phyloP scores from a whole-genome alignment of 257 asterid species.

The Apocynum venetum region DNA sequence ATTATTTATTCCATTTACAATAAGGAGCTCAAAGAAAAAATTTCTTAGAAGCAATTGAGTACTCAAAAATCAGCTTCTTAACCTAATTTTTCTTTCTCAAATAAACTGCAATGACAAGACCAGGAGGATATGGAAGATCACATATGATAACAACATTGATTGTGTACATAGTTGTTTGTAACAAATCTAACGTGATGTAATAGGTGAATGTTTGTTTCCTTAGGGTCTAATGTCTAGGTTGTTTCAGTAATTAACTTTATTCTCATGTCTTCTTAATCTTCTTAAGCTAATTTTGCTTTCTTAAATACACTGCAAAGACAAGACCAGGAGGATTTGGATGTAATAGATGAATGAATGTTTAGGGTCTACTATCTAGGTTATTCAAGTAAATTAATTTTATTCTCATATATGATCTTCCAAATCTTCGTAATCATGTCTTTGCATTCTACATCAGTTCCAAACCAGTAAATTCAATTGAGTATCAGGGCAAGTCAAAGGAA shows the following conservation, averaged over 20 bases:
- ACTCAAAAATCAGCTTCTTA: not conserved
- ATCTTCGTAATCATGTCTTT: not conserved
- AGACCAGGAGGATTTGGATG: no score
- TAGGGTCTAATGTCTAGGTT: not conserved
- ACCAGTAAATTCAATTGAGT: constrained; percentile 6
- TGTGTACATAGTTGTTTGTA: not conserved
- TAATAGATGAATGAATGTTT: not conserved
- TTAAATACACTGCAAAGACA: no score
- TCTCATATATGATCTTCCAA: not conserved
- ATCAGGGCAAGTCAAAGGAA: constrained; percentile 15
- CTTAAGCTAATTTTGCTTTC: not conserved
- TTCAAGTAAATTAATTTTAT: not conserved
- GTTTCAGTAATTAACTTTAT: not conserved
- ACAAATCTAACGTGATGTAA: not conserved
- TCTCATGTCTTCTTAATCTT: not conserved
- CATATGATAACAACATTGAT: not conserved
- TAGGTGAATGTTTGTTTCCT: not conserved
- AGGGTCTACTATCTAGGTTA: not conserved
- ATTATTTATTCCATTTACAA: not conserved
- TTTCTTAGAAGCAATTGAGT: not conserved
- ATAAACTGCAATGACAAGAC: not conserved
- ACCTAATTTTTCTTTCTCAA: not conserved
- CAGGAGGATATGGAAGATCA: not conserved
- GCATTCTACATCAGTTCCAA: not conserved
- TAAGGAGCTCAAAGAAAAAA: not conserved